Conservation (phyloP, 352 stramenopile species). For the Thalassiosira mediterranea region DNA sequence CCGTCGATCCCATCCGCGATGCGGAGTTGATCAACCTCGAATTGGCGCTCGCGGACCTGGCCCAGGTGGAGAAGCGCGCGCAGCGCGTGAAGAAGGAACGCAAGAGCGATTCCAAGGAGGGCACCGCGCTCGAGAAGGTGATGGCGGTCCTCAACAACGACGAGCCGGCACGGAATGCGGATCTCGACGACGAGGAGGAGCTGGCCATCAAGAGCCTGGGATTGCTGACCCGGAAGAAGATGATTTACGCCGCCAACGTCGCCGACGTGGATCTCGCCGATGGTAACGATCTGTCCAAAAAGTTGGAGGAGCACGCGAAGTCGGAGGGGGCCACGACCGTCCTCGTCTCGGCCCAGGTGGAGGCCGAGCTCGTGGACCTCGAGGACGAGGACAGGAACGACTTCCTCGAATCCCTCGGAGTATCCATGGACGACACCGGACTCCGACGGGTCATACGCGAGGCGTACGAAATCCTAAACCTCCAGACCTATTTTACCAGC, state of each 20-base stretch:
- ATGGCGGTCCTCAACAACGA: conserved; percentile 87
- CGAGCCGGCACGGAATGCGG: conserved; percentile 81
- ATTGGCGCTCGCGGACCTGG: conserved; percentile 91
- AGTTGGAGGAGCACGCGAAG: conserved; percentile 78
- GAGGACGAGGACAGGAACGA: conserved; percentile 91
- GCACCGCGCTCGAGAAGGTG: conserved; percentile 81
- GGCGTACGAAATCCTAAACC: conserved; percentile 91
- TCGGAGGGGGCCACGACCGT: conserved; percentile 84
- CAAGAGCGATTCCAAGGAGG: conserved; percentile 72
- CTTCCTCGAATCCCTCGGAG: conserved; percentile 89
- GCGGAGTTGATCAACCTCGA: conserved; percentile 98
- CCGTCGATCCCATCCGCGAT: conserved; percentile 95
- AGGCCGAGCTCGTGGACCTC: conserved; percentile 87
- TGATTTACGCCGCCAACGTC: conserved; percentile 98
- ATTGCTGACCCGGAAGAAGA: conserved; percentile 90
- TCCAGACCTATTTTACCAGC: conserved; percentile 97
- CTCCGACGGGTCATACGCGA: conserved; percentile 75
- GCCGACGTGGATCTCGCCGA: conserved; percentile 92
- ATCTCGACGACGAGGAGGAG: conserved; percentile 88
- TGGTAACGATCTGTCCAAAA: conserved; percentile 92
- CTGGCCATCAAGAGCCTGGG: conserved; percentile 77
- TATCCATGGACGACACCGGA: conserved; percentile 77
- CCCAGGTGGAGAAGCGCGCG: conserved; percentile 86
- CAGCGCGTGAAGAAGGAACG: conserved; percentile 76
- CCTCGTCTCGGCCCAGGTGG: conserved; percentile 88